Conservation (phyloP, 768 basidiomycete species). For the Basidioascus undulatus region DNA sequence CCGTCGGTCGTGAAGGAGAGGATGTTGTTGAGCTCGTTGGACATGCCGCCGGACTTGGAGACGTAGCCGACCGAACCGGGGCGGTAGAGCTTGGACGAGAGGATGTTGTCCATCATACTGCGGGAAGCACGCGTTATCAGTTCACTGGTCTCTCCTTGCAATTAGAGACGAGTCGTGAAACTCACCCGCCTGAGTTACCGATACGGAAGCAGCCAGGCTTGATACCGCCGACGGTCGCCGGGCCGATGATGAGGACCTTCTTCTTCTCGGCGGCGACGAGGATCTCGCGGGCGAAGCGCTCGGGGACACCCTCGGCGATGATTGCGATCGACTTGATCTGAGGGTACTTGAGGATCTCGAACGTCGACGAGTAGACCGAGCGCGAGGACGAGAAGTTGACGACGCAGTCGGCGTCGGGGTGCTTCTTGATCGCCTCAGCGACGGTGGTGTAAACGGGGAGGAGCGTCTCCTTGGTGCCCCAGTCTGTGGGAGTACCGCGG, state of each 20-base stretch:
- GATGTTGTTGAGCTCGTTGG: constrained; percentile 99
- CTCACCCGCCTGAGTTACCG: constrained; percentile 89
- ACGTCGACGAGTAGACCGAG: constrained; percentile 78
- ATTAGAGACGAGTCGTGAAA: constrained; percentile 3
- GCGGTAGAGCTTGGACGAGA: constrained; percentile 93
- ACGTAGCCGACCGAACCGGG: constrained; percentile 94
- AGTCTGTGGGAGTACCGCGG: constrained; percentile 33
- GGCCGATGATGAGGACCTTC: constrained; percentile 77
- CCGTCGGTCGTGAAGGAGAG: constrained; percentile 86
- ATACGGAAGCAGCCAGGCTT: constrained; percentile 99
- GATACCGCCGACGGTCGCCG: constrained; percentile 96
- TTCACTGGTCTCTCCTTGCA: too few species aligned
- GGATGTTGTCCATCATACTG: constrained; percentile 99
- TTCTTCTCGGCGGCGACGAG: constrained; percentile 65
- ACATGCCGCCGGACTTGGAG: constrained; percentile 99
- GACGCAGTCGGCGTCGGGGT: constrained; percentile 85
- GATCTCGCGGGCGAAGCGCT: constrained; percentile 88
- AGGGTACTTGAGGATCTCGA: constrained; percentile 59
- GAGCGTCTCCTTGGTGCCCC: constrained; percentile 97
- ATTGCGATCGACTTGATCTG: constrained; percentile 57
- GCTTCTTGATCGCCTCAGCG: constrained; percentile 75
- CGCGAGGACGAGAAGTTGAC: constrained; percentile 94
- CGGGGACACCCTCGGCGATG: constrained; percentile 97
- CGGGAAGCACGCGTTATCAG: constrained; percentile 4
- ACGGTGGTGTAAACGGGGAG: constrained; percentile 89